Percentiles rank a stretch among this genome's conserved stretches.
These are phyloP conservation scores for Alloascoidea hylecoeti DNA, from an alignment of 805 yeast genomes.

Conservation along the genomic window DNA sequence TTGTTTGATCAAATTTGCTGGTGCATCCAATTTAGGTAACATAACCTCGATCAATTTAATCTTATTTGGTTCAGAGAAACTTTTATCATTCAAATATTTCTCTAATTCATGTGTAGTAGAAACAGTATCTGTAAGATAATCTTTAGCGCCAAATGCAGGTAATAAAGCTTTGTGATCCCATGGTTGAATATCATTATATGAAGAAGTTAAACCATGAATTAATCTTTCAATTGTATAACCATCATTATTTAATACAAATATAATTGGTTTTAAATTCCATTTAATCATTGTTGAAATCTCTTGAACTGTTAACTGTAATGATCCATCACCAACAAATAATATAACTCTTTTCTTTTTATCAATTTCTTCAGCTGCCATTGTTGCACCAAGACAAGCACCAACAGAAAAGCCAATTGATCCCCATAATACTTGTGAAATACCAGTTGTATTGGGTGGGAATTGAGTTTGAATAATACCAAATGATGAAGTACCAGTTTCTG, in stretches of 20 bases:
- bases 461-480: slow-evolving; percentile 43
- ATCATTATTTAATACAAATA: slow-evolving; percentile 46
- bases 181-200: slow-evolving; percentile 46
- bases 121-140: slow-evolving; percentile 24
- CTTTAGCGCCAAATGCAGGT: slow-evolving; percentile 39
- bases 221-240: slow-evolving; percentile 57
- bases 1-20: slow-evolving; percentile 47
- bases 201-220: slow-evolving; percentile 38
- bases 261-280: slow-evolving; percentile 39
- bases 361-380: slow-evolving; percentile 38
- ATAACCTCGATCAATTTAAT: slow-evolving; percentile 42
- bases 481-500: slow-evolving; percentile 56
- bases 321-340: slow-evolving; percentile 55
- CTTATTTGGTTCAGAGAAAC: slow-evolving; percentile 25
- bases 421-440: slow-evolving; percentile 51
- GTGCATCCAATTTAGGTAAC: slow-evolving; percentile 48
- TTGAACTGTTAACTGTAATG: slow-evolving; percentile 52
- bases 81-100: slow-evolving; percentile 22
- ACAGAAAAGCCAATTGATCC: slow-evolving; percentile 54
- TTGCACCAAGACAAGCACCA: slow-evolving; percentile 51
- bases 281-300: slow-evolving; percentile 46
- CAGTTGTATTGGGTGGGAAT: slow-evolving; percentile 34
- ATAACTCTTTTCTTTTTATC: slow-evolving; percentile 33
- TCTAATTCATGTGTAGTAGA: slow-evolving; percentile 34
- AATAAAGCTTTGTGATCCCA: slow-evolving; percentile 38